Conservation (phyloP, 2,329 filamentous ascomycete genomes). For the Chaetomiaceae sp. region DNA sequence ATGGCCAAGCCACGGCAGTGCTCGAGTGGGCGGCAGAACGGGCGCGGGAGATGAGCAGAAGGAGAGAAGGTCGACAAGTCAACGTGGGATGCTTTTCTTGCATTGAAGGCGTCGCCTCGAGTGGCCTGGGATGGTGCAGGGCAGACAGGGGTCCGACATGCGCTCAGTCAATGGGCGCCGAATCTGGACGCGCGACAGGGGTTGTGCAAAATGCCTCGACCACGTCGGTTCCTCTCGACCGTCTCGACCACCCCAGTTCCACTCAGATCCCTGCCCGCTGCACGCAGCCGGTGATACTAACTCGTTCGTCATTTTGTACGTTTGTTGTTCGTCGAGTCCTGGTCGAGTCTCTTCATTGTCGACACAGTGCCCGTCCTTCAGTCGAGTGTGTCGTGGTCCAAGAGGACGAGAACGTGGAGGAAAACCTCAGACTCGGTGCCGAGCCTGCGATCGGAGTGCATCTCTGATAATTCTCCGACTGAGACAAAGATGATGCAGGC, state of each 20-base stretch:
- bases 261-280: too few species aligned
- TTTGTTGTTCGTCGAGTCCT: too few species aligned
- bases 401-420: too few species aligned
- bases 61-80: constrained; percentile 14
- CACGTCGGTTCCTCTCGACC: too few species aligned
- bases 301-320: too few species aligned
- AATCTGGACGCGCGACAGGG: not conserved
- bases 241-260: too few species aligned
- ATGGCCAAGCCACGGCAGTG: constrained; percentile 10
- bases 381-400: too few species aligned
- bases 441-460: too few species aligned
- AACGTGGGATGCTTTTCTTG: constrained; percentile 12
- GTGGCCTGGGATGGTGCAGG: constrained; percentile 1
- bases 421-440: too few species aligned
- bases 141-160: constrained; percentile 8
- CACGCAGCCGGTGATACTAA: too few species aligned
- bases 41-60: constrained; percentile 12
- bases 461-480: constrained; percentile 9
- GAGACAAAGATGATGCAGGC: constrained; percentile 21
- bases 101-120: constrained; percentile 16
- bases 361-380: too few species aligned
- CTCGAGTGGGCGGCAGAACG: constrained; percentile 3
- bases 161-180: constrained; percentile 1
- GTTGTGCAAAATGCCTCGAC: not conserved
- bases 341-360: too few species aligned